Evolutionary conservation across 208 protist species (phyloP), one percentile per base, ranked within the genome.

Genomic region (Phytomonas sp.): DNA sequence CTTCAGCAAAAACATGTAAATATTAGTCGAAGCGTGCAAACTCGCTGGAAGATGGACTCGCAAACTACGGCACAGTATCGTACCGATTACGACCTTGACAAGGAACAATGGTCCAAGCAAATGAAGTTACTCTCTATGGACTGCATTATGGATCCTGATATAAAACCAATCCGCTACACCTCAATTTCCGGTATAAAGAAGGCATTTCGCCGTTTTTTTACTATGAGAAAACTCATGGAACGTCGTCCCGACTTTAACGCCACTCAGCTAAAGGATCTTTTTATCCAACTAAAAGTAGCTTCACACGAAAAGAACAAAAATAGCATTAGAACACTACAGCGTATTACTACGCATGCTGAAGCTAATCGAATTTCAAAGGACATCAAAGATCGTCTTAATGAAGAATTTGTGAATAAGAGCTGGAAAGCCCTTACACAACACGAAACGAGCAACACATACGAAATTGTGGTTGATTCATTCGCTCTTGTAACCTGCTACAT

Each of bases 71-170:
- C 85, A 26, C 82, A 94, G 72, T 79, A 84, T 69, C 82, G 88
- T 62, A 96, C 91, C 15, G 91, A 96, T 67, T 96, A 96, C 69
- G 91, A 96, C 79, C 92, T 96, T 72, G 91, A 96, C 74, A 93
- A 93, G 79, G 88, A 96, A 66, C 86, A 96, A 75, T 96, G 91
- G 88, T 89, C 85, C 72, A 96, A 96, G 69, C 88, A 96, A 73
- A 96, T 96, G 91, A 79, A 81, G n/a, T 91, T 94, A 77, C 87
- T 83, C 23, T 92, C 88, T 7, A 94, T 96, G 91, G 91, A 96
- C 70, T 96, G 91, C 77, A 94, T 96, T 71, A 92, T 96, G 83
- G 87, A 96, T 76, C 91, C 91, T 23, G 83, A 92, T 74, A 91
- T 96, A 60, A 80, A 77, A 4, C 82, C 86, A 32, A 92, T 96